phyloP scores from a whole-genome alignment of 768 basidiomycete genomes.

The Boletus sp. region DNA sequence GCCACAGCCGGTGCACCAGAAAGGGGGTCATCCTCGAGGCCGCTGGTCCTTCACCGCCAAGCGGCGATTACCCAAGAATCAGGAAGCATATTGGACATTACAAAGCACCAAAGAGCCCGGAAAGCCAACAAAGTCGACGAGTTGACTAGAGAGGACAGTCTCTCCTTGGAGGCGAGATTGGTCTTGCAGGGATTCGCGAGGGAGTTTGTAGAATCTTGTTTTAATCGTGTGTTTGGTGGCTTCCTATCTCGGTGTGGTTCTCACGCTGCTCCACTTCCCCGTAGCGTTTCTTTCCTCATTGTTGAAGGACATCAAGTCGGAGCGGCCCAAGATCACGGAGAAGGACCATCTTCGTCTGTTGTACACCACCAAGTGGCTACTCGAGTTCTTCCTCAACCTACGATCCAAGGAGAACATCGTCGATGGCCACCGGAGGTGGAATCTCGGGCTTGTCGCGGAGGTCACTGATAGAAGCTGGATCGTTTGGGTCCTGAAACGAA shows the following conservation, averaged over 20 bases:
- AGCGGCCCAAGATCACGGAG: conserved; percentile 89
- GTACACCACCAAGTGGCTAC: conserved; percentile 85
- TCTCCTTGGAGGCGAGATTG: conserved; percentile 59
- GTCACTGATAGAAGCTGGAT: conserved; percentile 87
- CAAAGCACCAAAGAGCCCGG: conserved; percentile 57
- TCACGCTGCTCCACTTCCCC: conserved; percentile 11
- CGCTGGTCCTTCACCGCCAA: conserved; percentile 83
- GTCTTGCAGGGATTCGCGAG: conserved; percentile 67
- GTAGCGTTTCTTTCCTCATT: conserved; percentile 85
- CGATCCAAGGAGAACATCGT: conserved; percentile 37
- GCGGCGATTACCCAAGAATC: conserved; percentile 71
- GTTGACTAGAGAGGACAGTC: conserved; percentile 61
- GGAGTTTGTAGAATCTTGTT: conserved; percentile 77
- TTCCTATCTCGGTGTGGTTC: conserved; percentile 13
- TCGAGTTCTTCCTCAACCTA: conserved; percentile 77
- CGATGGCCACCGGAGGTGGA: conserved; percentile 42
- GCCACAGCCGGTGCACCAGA: conserved; percentile 18
- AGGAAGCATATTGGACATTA: conserved; percentile 66
- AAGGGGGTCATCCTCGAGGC: conserved; percentile 37
- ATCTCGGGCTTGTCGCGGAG: conserved; percentile 74
- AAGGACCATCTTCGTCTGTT: conserved; percentile 90
- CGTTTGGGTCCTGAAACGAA: conserved; percentile 84
- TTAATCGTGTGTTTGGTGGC: conserved; percentile 67
- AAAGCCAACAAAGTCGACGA: conserved; percentile 65
- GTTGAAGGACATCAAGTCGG: conserved; percentile 90